Evolutionary conservation across 108 stramenopile species (phyloP), one percentile per base, ranked within the genome.

Genomic region (Nitzschia sp.): DNA sequence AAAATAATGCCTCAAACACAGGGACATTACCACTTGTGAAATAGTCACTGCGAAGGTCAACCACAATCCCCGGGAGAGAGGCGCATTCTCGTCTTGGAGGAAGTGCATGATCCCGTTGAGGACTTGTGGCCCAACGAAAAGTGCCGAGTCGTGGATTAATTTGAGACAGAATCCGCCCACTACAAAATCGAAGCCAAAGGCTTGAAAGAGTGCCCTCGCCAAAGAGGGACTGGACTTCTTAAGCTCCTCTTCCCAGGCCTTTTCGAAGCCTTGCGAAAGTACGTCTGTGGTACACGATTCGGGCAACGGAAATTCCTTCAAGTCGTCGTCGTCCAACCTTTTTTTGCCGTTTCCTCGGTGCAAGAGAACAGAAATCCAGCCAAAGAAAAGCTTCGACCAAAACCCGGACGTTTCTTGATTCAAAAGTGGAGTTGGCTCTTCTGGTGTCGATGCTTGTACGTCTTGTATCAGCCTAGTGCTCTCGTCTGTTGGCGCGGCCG

Each of bases 1-100:
- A 75, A 97, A 99, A 80, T 98, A 98, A 66, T 97, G 95, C 28
- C 95, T 85, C 26, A 97, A 78, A 29, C 85, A 84, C 50, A 96
- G 68, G 11, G 84, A 79, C 88, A 88, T 92, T 52, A 78, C 63
- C 56, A 95, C 61, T 69, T 94, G 92, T 8, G 88, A 90, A 0
- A 80, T 5, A 9, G 86, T 86, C 19, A 92, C 87, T 26, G 80
- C 64, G 3, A 76, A 16, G 2, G 82, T 86, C 36, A 94, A 78
- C 32, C 32, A 33, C 1, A 95, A 25, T 21, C 91, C 93, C 1
- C 73, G 54, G 8, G 50, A 62, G 29, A 92, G 11, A 2, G 86
- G 81, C 17, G 86, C 85, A 59, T 82, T 65, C 11, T 64, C 55
- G 44, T 85, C 74, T 25, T 83, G 63, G 22, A 97, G 58, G 72